A percentile compares a stretch with the other conserved stretches of the same genome.
Conservation (phyloP, 441 rosid genomes). For the Pelargonium fulgidum region DNA sequence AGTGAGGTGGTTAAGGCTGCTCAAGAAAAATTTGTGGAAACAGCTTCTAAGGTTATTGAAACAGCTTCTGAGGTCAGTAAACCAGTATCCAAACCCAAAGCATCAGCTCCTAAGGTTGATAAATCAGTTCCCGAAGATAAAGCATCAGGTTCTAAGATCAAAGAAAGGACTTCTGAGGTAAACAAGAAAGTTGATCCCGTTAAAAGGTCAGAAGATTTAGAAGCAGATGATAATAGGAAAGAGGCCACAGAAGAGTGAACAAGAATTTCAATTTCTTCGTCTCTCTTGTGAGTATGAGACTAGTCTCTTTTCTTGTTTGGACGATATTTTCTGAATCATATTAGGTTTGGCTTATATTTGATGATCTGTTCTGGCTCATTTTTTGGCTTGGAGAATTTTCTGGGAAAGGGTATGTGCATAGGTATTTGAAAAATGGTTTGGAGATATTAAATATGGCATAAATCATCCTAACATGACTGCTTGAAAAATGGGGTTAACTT, state of each 20-base stretch:
- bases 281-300: too few species aligned
- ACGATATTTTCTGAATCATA: too few species aligned
- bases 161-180: neutral
- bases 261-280: neutral
- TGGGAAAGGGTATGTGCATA: too few species aligned
- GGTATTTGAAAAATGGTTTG: too few species aligned
- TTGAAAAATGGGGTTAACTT: too few species aligned
- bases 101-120: slow-evolving; percentile 1
- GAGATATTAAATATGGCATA: too few species aligned
- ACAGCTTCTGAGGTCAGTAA: neutral
- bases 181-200: neutral
- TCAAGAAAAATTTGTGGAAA: slow-evolving; percentile 15
- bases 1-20: slow-evolving; percentile 8
- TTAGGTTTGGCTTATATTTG: too few species aligned
- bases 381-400: too few species aligned
- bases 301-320: too few species aligned
- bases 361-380: too few species aligned
- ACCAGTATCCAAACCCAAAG: slow-evolving; percentile 8
- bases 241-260: slow-evolving; percentile 16
- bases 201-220: neutral
- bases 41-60: slow-evolving; percentile 1
- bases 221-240: slow-evolving; percentile 22
- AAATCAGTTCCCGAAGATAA: neutral
- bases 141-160: neutral
- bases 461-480: too few species aligned